Conservation (phyloP, 148 eudicot genomes). For the Silene latifolia region DNA sequence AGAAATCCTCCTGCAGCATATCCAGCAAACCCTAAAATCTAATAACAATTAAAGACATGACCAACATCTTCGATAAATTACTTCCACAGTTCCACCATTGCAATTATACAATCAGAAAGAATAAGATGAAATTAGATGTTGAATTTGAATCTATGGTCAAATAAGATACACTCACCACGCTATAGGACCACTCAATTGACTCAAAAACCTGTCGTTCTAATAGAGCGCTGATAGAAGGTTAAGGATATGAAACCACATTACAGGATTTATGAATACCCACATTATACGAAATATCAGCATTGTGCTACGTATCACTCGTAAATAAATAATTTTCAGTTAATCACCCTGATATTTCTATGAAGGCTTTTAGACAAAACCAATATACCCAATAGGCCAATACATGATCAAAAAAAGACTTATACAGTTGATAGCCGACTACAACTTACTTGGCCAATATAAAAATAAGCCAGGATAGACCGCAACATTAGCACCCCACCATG, state of each 20-base stretch:
- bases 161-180: slow-evolving; percentile 51
- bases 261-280: neutral
- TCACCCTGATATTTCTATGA: neutral
- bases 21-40: slow-evolving; percentile 64
- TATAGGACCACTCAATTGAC: slow-evolving; percentile 62
- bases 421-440: neutral
- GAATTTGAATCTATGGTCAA: neutral
- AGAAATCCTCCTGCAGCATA: slow-evolving; percentile 48
- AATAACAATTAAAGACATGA: slow-evolving; percentile 20
- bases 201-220: slow-evolving; percentile 58
- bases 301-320: neutral
- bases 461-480: neutral
- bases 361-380: neutral
- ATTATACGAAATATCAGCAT: neutral
- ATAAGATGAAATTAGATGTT: neutral
- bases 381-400: neutral
- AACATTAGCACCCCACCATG: neutral
- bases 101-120: neutral
- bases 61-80: neutral
- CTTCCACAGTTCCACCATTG: neutral
- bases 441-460: too few relatives aligned
- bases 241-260: slow-evolving; percentile 25
- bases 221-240: slow-evolving; percentile 43
- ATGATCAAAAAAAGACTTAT: neutral
- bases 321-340: neutral